phyloP scores from a whole-genome alignment of 2,329 filamentous ascomycete species.

The Aspergillus sp. region DNA sequence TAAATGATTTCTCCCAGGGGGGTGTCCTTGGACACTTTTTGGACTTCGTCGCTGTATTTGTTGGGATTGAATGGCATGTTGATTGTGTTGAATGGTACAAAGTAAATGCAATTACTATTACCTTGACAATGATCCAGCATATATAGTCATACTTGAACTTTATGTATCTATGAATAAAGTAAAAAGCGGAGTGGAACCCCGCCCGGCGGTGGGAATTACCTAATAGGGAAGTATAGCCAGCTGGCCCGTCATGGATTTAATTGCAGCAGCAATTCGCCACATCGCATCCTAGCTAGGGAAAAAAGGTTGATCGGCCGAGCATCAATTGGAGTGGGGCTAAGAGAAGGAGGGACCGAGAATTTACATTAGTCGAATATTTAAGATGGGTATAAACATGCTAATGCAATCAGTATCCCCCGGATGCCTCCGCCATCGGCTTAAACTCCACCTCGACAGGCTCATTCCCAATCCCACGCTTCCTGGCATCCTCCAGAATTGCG shows the following conservation, averaged over 20 bases:
- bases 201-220: background rate
- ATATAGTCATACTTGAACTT: no score
- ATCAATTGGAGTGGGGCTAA: background rate
- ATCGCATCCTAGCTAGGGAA: no score
- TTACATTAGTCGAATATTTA: background rate
- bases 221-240: background rate
- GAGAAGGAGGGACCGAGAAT: no score
- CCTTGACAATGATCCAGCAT: no score
- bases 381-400: background rate
- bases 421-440: slow-evolving; percentile 25
- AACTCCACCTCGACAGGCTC: slow-evolving; percentile 28
- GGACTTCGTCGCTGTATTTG: background rate
- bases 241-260: background rate
- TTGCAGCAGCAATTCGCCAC: background rate
- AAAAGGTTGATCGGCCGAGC: background rate
- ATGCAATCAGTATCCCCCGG: slow-evolving; percentile 15
- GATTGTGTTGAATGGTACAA: background rate
- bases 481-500: slow-evolving; percentile 58
- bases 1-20: slow-evolving; percentile 2
- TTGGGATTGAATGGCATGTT: background rate
- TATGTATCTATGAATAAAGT: no score
- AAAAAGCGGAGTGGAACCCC: background rate
- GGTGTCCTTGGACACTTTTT: slow-evolving; percentile 7
- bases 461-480: slow-evolving; percentile 50
- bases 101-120: no score